Percentiles rank a stretch among this genome's conserved stretches.
These are phyloP conservation scores for Hypsizygus marmoreus DNA, from an alignment of 768 basidiomycete genomes.

Conservation along the genomic window DNA sequence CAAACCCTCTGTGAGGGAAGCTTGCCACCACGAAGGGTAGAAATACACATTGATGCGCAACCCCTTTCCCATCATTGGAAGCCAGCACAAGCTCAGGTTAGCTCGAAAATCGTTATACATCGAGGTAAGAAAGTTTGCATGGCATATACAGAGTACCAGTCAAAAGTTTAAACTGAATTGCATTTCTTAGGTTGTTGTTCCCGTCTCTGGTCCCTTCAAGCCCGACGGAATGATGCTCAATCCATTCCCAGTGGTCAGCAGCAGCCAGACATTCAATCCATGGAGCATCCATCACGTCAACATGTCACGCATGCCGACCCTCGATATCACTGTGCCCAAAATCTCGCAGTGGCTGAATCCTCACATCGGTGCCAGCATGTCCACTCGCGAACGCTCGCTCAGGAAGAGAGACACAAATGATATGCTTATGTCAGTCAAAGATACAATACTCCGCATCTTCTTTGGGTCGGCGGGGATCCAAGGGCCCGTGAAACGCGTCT, in stretches of 20 bases:
- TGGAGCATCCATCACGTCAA: conserved; percentile 37
- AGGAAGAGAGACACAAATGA: conserved; percentile 8
- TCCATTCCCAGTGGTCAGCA: conserved; percentile 28
- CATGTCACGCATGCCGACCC: conserved; percentile 24
- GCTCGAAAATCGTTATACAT: conserved; percentile 59
- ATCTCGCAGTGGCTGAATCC: conserved; percentile 24
- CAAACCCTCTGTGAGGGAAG: too few species aligned
- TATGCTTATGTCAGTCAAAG: conserved; percentile 27
- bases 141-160: background rate
- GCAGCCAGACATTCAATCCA: conserved; percentile 10
- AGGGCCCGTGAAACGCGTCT: conserved; percentile 16
- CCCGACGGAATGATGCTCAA: conserved; percentile 21
- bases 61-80: conserved; percentile 45
- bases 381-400: conserved; percentile 11
- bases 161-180: conserved; percentile 5
- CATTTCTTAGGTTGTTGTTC: conserved; percentile 24
- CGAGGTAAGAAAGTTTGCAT: conserved; percentile 31
- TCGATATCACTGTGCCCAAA: conserved; percentile 15
- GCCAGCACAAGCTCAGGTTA: conserved; percentile 40
- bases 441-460: conserved; percentile 27
- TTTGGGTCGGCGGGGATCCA: conserved; percentile 21
- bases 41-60: too few species aligned
- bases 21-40: too few species aligned
- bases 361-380: conserved; percentile 20
- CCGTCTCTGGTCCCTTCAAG: conserved; percentile 11